Conservation (phyloP, 345 rosid species). For the Heritiera fomes region DNA sequence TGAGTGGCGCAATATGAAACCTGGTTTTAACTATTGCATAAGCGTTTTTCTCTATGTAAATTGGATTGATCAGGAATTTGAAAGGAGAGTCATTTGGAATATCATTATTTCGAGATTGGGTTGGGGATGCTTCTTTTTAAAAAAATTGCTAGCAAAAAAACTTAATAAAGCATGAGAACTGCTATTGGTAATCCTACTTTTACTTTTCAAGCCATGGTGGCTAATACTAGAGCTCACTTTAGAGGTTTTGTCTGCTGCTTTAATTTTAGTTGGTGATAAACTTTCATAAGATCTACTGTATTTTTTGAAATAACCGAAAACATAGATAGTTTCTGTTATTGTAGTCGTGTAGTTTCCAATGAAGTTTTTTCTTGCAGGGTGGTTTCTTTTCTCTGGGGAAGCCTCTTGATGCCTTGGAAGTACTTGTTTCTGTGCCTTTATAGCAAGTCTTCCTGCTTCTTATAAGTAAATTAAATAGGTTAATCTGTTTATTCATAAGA, state of each 20-base stretch:
- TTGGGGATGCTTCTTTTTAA: neutral
- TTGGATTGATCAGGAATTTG: neutral
- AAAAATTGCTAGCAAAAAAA: neutral
- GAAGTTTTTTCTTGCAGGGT: neutral
- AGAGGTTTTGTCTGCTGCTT: neutral
- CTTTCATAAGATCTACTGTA: neutral
- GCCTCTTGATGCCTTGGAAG: neutral
- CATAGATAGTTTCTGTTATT: neutral
- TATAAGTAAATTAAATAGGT: neutral
- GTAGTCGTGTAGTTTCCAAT: conserved; percentile 2
- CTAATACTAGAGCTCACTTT: neutral
- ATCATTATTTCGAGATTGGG: neutral
- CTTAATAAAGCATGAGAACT: conserved; percentile 1
- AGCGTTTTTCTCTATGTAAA: neutral
- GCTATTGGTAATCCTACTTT: neutral
- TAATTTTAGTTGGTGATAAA: neutral
- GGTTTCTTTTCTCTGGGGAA: neutral
- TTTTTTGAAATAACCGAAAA: neutral
- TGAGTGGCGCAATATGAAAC: neutral
- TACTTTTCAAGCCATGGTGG: neutral
- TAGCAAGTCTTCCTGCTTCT: neutral
- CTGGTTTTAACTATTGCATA: neutral
- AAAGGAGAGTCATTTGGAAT: neutral
- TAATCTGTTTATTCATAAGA: neutral
- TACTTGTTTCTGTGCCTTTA: neutral